Evolutionary conservation across 805 yeast genomes (phyloP).

Genomic region (Schizosaccharomyces lindneri): DNA sequence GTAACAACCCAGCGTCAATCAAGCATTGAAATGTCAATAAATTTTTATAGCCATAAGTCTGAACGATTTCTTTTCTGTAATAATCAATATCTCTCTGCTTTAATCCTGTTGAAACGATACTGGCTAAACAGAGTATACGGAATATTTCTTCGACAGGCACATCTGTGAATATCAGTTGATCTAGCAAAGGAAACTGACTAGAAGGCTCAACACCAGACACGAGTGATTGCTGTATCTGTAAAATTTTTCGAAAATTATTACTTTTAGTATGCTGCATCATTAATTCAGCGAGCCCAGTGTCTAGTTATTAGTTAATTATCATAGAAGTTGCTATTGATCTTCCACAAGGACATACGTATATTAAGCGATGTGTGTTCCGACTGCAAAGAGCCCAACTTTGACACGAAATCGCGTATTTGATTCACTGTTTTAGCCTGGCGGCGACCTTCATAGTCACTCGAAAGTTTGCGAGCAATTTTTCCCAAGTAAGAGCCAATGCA

Average conservation of each 20-base stretch:
- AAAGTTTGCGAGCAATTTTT: constrained; percentile 41
- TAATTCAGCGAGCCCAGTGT: constrained; percentile 8
- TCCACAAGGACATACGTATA: not conserved
- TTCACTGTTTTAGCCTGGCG: constrained; percentile 32
- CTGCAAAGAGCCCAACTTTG: constrained; percentile 41
- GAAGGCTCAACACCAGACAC: constrained; percentile 23
- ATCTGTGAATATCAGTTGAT: constrained; percentile 26
- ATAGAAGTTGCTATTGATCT: not conserved
- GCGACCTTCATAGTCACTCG: constrained; percentile 36
- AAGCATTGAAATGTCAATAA: constrained; percentile 25
- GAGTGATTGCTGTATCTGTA: constrained; percentile 48
- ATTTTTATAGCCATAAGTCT: constrained; percentile 38
- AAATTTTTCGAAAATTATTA: constrained; percentile 19
- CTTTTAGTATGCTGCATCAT: constrained; percentile 8
- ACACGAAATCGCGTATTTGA: constrained; percentile 49
- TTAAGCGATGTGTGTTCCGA: constrained; percentile 40
- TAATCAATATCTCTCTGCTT: constrained; percentile 33
- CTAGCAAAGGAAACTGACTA: constrained; percentile 18
- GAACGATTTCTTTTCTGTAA: constrained; percentile 30
- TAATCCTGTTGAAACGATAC: constrained; percentile 44
- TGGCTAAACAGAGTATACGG: constrained; percentile 30
- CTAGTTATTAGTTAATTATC: constrained; percentile 17
- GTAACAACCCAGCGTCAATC: constrained; percentile 24
- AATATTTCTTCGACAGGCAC: constrained; percentile 22
- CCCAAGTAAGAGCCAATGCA: constrained; percentile 54